Conservation (phyloP, 1,284 basidiomycete species). For the Trametes polyzona region DNA sequence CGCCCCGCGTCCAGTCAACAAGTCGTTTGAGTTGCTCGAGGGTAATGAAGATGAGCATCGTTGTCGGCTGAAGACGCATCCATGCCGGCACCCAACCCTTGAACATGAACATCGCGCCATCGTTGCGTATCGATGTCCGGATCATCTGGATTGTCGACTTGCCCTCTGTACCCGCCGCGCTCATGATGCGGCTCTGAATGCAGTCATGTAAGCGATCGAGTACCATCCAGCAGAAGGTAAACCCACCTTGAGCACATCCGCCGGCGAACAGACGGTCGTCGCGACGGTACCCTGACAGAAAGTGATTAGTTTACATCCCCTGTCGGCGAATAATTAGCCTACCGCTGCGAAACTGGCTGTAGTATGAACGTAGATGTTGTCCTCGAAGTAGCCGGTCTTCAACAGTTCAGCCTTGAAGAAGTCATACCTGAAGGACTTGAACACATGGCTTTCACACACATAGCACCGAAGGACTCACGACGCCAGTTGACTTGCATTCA, state of each 20-base stretch:
- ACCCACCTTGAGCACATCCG: slow-evolving; percentile 84
- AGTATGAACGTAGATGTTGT: slow-evolving; percentile 84
- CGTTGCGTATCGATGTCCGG: slow-evolving; percentile 69
- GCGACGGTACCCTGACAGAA: slow-evolving; percentile 79
- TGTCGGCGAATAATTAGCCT: slow-evolving; percentile 30
- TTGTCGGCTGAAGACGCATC: slow-evolving; percentile 85
- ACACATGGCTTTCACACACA: not conserved
- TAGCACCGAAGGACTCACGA: slow-evolving; percentile 55
- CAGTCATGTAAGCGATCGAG: no score
- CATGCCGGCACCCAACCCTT: slow-evolving; percentile 89
- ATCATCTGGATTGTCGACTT: slow-evolving; percentile 80
- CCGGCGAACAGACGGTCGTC: slow-evolving; percentile 92
- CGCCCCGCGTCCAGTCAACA: slow-evolving; percentile 53
- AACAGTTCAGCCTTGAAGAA: slow-evolving; percentile 86
- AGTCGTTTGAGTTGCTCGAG: slow-evolving; percentile 76
- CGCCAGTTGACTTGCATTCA: slow-evolving; percentile 92
- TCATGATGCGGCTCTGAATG: slow-evolving; percentile 81
- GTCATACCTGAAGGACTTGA: slow-evolving; percentile 67
- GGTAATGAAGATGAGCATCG: slow-evolving; percentile 83
- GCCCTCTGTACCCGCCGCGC: slow-evolving; percentile 81
- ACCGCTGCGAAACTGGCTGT: slow-evolving; percentile 86
- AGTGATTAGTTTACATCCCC: not conserved
- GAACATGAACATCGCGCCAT: slow-evolving; percentile 92
- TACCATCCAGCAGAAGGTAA: not conserved
- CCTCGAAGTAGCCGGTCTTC: slow-evolving; percentile 70